phyloP scores from a whole-genome alignment of 305 asterid genomes.

The Stenogyne calaminthoides region DNA sequence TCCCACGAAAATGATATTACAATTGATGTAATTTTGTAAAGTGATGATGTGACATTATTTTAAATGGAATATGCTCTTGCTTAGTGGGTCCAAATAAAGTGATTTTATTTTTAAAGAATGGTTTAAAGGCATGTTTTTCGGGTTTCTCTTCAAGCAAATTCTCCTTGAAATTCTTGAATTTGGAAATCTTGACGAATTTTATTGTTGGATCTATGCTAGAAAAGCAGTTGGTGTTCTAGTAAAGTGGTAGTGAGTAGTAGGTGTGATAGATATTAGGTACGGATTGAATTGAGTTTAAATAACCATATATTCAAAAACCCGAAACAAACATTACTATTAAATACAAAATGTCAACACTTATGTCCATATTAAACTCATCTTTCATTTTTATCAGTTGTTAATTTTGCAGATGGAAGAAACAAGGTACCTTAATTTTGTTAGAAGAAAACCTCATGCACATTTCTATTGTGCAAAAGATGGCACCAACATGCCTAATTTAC shows the following conservation, averaged over 20 bases:
- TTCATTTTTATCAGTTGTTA: not conserved
- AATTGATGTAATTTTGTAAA: too few relatives aligned
- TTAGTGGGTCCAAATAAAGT: too few relatives aligned
- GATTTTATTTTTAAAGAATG: too few relatives aligned
- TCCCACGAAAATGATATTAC: too few relatives aligned
- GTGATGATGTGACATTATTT: too few relatives aligned
- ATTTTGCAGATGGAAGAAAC: not conserved
- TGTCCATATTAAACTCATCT: not conserved
- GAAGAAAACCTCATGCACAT: constrained; percentile 25
- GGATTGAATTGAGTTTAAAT: too few relatives aligned
- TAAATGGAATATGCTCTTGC: too few relatives aligned
- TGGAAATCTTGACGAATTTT: not conserved
- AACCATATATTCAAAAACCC: too few relatives aligned
- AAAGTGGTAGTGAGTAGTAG: not conserved
- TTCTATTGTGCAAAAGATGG: constrained; percentile 29
- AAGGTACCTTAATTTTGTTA: not conserved
- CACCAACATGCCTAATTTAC: constrained; percentile 18
- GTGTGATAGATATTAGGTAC: not conserved
- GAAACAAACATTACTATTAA: not conserved
- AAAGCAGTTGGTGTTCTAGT: not conserved
- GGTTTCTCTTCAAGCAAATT: too few relatives aligned
- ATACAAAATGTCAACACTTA: not conserved
- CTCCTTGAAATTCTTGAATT: not conserved
- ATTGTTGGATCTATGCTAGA: not conserved
- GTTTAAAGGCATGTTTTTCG: too few relatives aligned